Conservation (phyloP, 2,329 filamentous ascomycete genomes). For the Trichoderma lentiforme region DNA sequence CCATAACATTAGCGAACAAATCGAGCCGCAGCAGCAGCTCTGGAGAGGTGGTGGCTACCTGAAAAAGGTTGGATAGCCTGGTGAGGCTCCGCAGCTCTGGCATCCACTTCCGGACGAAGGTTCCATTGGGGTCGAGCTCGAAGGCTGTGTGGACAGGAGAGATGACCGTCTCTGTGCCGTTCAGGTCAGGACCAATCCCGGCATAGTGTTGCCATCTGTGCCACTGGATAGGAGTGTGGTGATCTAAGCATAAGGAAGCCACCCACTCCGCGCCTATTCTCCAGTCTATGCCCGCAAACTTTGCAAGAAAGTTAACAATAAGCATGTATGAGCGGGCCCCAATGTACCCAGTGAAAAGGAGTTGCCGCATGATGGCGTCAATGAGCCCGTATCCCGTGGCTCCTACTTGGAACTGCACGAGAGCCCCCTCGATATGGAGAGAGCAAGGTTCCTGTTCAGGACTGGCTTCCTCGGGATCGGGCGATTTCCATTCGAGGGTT, state of each 20-base stretch:
- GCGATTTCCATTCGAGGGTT: constrained; percentile 49
- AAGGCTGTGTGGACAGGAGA: constrained; percentile 34
- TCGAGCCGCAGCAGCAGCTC: constrained; percentile 56
- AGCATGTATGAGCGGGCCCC: constrained; percentile 75
- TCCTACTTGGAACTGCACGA: constrained; percentile 57
- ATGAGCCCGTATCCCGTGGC: constrained; percentile 73
- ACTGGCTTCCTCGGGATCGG: constrained; percentile 29
- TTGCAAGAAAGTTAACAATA: constrained; percentile 69
- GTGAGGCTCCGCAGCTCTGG: constrained; percentile 59
- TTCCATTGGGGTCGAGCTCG: constrained; percentile 69
- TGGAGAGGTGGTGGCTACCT: constrained; percentile 62
- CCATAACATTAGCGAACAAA: constrained; percentile 62
- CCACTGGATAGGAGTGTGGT: constrained; percentile 75
- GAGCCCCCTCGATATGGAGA: not conserved
- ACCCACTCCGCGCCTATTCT: constrained; percentile 80
- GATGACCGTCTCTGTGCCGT: constrained; percentile 48
- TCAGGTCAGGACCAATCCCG: constrained; percentile 75
- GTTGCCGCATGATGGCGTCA: constrained; percentile 72
- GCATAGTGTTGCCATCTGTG: constrained; percentile 81
- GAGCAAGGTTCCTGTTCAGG: constrained; percentile 37
- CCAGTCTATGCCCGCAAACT: constrained; percentile 75
- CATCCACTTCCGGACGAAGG: constrained; percentile 71
- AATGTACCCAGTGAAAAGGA: constrained; percentile 73
- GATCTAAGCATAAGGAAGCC: constrained; percentile 70
- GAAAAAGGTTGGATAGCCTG: constrained; percentile 60